These are phyloP conservation scores for Gnomoniopsis smithogilvyi DNA, from an alignment of 2,329 filamentous ascomycete genomes.

Conservation along the genomic window DNA sequence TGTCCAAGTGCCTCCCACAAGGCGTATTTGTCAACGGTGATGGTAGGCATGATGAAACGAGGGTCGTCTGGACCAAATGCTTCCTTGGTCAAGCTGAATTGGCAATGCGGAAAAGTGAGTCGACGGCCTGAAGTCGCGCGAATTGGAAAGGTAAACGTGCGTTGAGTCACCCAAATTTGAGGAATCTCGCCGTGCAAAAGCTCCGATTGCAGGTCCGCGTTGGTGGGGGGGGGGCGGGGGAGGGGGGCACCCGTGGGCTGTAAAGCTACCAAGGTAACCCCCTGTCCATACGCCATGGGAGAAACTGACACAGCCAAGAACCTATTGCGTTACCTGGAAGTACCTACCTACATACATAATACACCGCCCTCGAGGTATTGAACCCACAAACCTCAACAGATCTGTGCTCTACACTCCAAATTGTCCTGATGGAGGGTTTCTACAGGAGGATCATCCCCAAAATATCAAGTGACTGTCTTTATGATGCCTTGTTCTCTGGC, in stretches of 20 bases:
- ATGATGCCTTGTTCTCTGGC: too few species aligned
- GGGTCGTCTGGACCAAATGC: not conserved
- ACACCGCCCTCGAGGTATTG: too few species aligned
- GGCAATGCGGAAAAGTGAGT: not conserved
- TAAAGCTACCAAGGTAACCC: too few species aligned
- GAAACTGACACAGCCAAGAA: too few species aligned
- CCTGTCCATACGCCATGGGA: too few species aligned
- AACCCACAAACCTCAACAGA: too few species aligned
- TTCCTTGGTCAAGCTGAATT: not conserved
- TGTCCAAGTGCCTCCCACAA: conserved; percentile 90
- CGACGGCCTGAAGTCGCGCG: not conserved
- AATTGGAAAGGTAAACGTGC: not conserved
- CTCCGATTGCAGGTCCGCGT: not conserved
- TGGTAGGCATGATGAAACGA: conserved; percentile 79
- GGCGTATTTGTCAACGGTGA: conserved; percentile 91
- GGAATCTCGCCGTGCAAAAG: not conserved
- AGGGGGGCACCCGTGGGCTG: not conserved
- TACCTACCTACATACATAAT: too few species aligned
- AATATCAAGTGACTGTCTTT: too few species aligned
- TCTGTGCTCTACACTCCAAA: too few species aligned
- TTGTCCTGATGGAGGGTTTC: too few species aligned
- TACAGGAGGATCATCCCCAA: too few species aligned
- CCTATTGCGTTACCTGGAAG: too few species aligned
- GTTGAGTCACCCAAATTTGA: conserved; percentile 9
- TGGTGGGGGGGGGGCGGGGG: not conserved